phyloP scores from a whole-genome alignment of 768 basidiomycete genomes.

The Psilocybe cyanescens region DNA sequence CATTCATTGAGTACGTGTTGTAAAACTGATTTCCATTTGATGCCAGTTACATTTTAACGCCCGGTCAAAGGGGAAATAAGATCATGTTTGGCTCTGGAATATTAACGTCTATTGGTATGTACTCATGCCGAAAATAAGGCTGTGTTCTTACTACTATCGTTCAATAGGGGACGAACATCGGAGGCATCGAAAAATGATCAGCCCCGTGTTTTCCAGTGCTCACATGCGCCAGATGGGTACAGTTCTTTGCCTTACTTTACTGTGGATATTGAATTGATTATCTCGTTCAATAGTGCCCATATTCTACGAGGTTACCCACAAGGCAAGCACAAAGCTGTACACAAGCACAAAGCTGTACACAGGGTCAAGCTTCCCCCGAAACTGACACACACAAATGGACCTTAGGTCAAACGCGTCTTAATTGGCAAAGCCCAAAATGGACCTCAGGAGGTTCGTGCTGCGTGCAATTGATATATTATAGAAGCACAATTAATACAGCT shows the following conservation, averaged over 20 bases:
- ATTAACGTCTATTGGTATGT: constrained; percentile 26
- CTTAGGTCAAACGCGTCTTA: constrained; percentile 31
- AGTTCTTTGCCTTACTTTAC: not conserved
- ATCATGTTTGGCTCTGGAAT: constrained; percentile 33
- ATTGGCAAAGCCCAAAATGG: constrained; percentile 27
- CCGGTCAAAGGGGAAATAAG: constrained; percentile 13
- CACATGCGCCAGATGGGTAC: constrained; percentile 44
- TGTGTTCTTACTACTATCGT: too few relatives aligned
- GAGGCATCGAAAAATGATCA: constrained; percentile 46
- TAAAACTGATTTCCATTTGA: too few relatives aligned
- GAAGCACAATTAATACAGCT: constrained; percentile 11
- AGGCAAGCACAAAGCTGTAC: constrained; percentile 17
- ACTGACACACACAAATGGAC: not conserved
- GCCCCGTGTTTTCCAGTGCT: constrained; percentile 44
- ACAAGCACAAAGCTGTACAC: too few relatives aligned
- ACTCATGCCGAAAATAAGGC: too few relatives aligned
- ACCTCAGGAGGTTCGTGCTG: constrained; percentile 32
- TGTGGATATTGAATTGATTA: not conserved
- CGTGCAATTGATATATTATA: not conserved
- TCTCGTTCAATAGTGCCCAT: constrained; percentile 29
- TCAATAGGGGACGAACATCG: constrained; percentile 42
- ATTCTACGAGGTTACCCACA: constrained; percentile 33
- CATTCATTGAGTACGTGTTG: constrained; percentile 24
- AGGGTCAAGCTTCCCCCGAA: too few relatives aligned
- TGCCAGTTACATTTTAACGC: too few relatives aligned